Conservation (phyloP, 768 basidiomycete genomes). For the Lentinus brumalis region DNA sequence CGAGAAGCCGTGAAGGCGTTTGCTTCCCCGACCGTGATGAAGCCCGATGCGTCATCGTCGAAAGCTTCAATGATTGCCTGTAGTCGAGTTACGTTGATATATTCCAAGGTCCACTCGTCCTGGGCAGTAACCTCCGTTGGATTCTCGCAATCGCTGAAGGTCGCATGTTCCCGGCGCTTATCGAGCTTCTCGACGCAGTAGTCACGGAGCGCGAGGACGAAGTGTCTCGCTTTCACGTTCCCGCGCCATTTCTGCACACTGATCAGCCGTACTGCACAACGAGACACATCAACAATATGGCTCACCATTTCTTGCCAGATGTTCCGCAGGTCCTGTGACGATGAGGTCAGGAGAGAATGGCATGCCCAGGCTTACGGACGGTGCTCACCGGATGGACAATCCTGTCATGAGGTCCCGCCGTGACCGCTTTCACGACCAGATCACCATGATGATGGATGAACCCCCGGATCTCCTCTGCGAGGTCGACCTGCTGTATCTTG, state of each 20-base stretch:
- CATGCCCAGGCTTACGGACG: background rate
- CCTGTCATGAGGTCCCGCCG: slow-evolving; percentile 47
- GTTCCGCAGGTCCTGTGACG: slow-evolving; percentile 43
- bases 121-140: slow-evolving; percentile 8
- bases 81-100: slow-evolving; percentile 36
- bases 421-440: slow-evolving; percentile 41
- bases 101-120: slow-evolving; percentile 32
- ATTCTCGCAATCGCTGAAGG: slow-evolving; percentile 5
- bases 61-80: slow-evolving; percentile 40
- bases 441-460: slow-evolving; percentile 37
- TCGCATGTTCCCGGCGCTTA: slow-evolving; percentile 12
- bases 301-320: slow-evolving; percentile 58
- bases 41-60: slow-evolving; percentile 43
- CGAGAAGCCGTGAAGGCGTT: slow-evolving; percentile 34
- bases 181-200: slow-evolving; percentile 33
- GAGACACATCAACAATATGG: no score
- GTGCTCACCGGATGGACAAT: slow-evolving; percentile 41
- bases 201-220: slow-evolving; percentile 46
- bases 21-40: slow-evolving; percentile 36
- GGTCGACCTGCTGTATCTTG: slow-evolving; percentile 45
- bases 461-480: slow-evolving; percentile 31
- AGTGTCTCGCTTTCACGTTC: slow-evolving; percentile 53
- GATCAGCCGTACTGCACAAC: background rate
- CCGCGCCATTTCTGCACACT: slow-evolving; percentile 48
- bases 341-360: background rate